These are phyloP conservation scores for Rhodotorula sp. DNA, from an alignment of 1,284 basidiomycete genomes.

Conservation along the genomic window DNA sequence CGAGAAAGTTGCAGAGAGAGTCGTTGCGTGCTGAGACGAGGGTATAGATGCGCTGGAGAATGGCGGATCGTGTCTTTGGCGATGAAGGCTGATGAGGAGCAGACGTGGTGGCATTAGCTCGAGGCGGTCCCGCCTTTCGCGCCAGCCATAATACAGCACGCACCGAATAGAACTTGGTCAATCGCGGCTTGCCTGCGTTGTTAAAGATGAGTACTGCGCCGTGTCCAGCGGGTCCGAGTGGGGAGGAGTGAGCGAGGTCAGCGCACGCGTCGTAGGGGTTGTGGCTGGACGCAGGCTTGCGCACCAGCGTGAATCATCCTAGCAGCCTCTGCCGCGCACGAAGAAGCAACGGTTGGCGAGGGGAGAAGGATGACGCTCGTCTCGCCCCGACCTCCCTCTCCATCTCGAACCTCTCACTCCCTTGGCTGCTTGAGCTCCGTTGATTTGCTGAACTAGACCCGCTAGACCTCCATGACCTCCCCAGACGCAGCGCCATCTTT, in stretches of 20 bases:
- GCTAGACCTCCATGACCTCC: background rate
- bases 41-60: constrained; percentile 41
- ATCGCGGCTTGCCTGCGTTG: constrained; percentile 79
- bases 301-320: constrained; percentile 28
- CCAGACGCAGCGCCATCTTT: constrained; percentile 6
- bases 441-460: background rate
- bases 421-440: background rate
- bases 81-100: constrained; percentile 59
- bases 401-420: background rate
- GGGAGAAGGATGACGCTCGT: background rate
- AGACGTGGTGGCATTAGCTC: constrained; percentile 56
- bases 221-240: background rate
- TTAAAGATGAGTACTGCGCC: constrained; percentile 56
- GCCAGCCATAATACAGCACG: background rate
- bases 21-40: constrained; percentile 42
- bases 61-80: constrained; percentile 35
- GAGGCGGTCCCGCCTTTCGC: no score
- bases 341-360: background rate
- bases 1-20: constrained; percentile 46
- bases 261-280: background rate
- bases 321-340: no score
- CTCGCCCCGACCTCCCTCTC: no score
- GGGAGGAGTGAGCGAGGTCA: background rate
- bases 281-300: background rate
- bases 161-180: constrained; percentile 85